Percentiles rank a stretch among this genome's conserved stretches.
Evolutionary conservation across 495 filamentous ascomycete genomes (phyloP).

Genomic region (Neurospora discreta): DNA sequence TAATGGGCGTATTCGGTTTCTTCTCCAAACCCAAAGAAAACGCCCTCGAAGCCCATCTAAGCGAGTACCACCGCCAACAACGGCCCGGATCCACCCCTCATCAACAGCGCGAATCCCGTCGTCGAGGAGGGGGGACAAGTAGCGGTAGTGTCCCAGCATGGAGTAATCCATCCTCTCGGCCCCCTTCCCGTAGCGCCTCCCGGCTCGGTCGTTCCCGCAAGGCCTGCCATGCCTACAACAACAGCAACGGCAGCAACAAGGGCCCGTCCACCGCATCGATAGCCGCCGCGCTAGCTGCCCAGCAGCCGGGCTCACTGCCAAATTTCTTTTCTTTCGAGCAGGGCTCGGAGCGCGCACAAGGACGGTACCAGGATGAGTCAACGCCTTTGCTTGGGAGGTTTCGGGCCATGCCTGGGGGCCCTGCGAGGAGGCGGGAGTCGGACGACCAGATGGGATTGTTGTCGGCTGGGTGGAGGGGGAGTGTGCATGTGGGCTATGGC

Average conservation of each 20-base stretch:
- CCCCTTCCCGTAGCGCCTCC: background rate
- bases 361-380: slow-evolving; percentile 24
- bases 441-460: slow-evolving; percentile 17
- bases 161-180: background rate
- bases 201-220: background rate
- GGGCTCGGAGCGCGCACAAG: slow-evolving; percentile 39
- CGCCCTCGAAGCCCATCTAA: background rate
- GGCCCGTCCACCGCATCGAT: background rate
- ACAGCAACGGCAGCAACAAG: background rate
- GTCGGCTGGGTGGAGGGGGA: slow-evolving; percentile 28
- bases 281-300: background rate
- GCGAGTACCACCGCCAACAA: background rate
- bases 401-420: slow-evolving; percentile 38
- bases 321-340: slow-evolving; percentile 54
- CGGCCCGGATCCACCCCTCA: background rate
- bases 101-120: background rate
- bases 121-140: background rate
- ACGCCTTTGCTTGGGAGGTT: slow-evolving; percentile 49
- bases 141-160: background rate
- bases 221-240: background rate
- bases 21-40: background rate
- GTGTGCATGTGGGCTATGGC: slow-evolving; percentile 39
- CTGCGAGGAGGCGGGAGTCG: background rate
- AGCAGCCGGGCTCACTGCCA: slow-evolving; percentile 29
- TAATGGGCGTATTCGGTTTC: background rate